phyloP scores from a whole-genome alignment of 1,284 basidiomycete species.

The Cutaneotrichosporon curvatum region DNA sequence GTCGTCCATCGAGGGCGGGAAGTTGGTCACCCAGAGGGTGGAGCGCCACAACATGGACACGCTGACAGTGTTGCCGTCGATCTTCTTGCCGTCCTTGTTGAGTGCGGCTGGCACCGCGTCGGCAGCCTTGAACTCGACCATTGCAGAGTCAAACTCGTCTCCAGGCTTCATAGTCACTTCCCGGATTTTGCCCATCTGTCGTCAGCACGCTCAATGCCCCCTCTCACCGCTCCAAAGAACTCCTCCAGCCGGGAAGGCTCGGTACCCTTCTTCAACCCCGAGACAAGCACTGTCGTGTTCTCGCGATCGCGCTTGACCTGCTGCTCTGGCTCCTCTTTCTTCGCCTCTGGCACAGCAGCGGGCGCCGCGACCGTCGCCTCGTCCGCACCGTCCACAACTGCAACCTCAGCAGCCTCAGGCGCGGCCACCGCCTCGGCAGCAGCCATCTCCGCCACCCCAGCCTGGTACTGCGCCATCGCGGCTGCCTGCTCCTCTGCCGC shows the following conservation, averaged over 20 bases:
- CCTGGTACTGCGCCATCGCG: conserved; percentile 11
- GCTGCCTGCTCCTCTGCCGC: conserved; percentile 15
- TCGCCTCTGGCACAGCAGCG: not conserved
- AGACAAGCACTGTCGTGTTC: conserved; percentile 83
- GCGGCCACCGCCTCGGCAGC: conserved; percentile 3
- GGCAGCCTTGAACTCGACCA: conserved; percentile 43
- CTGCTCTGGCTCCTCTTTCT: conserved; percentile 20
- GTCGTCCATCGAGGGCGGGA: conserved; percentile 80
- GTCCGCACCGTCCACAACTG: not conserved
- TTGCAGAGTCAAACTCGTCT: conserved; percentile 29
- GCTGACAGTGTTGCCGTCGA: conserved; percentile 61
- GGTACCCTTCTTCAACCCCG: conserved; percentile 57
- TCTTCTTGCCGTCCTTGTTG: conserved; percentile 85
- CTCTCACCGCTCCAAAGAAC: conserved; percentile 80
- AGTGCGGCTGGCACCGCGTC: conserved; percentile 74
- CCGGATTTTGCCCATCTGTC: conserved; percentile 73
- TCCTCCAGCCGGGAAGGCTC: conserved; percentile 60
- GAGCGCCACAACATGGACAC: conserved; percentile 89
- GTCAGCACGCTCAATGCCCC: conserved; percentile 1
- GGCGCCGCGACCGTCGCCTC: conserved; percentile 1
- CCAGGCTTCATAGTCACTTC: conserved; percentile 54
- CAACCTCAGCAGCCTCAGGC: not conserved
- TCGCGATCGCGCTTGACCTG: conserved; percentile 64
- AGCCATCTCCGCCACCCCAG: not conserved
- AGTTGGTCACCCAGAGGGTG: conserved; percentile 95